Evolutionary conservation across 768 basidiomycete genomes (phyloP).

Genomic region (Termitomyces sp.): DNA sequence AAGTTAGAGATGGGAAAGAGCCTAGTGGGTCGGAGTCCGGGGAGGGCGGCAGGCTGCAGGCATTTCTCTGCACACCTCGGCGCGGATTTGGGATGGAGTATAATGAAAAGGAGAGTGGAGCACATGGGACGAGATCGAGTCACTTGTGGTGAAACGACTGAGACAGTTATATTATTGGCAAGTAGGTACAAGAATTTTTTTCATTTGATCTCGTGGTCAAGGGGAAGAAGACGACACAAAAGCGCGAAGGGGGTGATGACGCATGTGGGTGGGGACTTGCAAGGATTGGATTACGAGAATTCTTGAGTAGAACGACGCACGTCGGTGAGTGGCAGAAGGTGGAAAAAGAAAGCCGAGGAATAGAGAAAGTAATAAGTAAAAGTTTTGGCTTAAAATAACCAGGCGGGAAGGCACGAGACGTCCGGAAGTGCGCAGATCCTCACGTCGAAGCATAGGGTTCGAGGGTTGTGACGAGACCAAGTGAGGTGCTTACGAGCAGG

Average conservation of each 20-base stretch:
- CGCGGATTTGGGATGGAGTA: not conserved
- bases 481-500: not conserved
- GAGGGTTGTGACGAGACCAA: not conserved
- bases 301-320: not conserved
- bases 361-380: not conserved
- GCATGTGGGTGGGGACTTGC: not conserved
- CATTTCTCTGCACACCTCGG: not conserved
- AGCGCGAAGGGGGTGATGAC: not conserved
- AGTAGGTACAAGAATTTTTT: not conserved
- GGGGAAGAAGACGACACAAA: not conserved
- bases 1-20: not conserved
- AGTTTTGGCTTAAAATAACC: not conserved
- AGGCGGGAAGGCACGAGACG: not conserved
- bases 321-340: not conserved
- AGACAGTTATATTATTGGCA: not conserved
- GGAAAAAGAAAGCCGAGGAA: not conserved
- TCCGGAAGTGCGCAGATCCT: slow-evolving; percentile 1
- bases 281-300: not conserved
- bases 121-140: not conserved
- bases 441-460: not conserved
- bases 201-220: not conserved
- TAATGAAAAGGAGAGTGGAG: not conserved
- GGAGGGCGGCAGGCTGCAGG: not conserved
- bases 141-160: not conserved
- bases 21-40: slow-evolving; percentile 1